Conservation (phyloP, 768 basidiomycete genomes). For the Russula sp. region DNA sequence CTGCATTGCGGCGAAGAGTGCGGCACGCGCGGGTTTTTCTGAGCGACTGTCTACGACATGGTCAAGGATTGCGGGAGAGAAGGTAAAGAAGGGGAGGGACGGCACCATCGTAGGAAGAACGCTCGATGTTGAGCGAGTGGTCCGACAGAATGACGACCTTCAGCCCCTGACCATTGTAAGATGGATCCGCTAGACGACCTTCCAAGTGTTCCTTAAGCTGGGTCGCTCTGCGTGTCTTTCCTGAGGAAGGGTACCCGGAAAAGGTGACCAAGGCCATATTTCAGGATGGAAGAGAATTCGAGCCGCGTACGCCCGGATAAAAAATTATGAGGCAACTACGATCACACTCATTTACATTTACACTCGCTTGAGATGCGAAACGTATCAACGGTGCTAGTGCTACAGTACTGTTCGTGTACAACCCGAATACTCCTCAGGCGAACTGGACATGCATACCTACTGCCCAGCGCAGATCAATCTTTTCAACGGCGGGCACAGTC, state of each 20-base stretch:
- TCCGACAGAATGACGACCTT: conserved; percentile 61
- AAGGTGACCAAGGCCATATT: conserved; percentile 90
- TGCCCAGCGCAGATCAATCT: too few species aligned
- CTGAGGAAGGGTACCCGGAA: conserved; percentile 81
- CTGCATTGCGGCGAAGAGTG: conserved; percentile 78
- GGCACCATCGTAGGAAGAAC: conserved; percentile 69
- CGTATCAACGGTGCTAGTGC: too few species aligned
- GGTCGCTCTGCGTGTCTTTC: conserved; percentile 70
- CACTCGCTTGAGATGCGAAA: too few species aligned
- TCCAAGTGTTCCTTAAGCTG: conserved; percentile 61
- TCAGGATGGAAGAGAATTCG: not conserved
- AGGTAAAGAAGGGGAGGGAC: conserved; percentile 22
- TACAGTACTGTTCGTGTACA: too few species aligned
- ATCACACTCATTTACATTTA: not conserved
- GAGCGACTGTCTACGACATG: conserved; percentile 53
- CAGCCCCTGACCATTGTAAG: conserved; percentile 48
- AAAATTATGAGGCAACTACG: not conserved
- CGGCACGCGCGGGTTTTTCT: conserved; percentile 85
- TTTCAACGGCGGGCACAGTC: too few species aligned
- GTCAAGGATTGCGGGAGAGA: not conserved
- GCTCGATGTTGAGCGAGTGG: conserved; percentile 55
- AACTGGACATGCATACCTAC: too few species aligned
- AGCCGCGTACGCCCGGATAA: too few species aligned
- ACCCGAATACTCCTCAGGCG: too few species aligned
- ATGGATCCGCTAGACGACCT: conserved; percentile 40